These are phyloP conservation scores for Cudoniella acicularis DNA, from an alignment of 495 filamentous ascomycete species.

Conservation along the genomic window DNA sequence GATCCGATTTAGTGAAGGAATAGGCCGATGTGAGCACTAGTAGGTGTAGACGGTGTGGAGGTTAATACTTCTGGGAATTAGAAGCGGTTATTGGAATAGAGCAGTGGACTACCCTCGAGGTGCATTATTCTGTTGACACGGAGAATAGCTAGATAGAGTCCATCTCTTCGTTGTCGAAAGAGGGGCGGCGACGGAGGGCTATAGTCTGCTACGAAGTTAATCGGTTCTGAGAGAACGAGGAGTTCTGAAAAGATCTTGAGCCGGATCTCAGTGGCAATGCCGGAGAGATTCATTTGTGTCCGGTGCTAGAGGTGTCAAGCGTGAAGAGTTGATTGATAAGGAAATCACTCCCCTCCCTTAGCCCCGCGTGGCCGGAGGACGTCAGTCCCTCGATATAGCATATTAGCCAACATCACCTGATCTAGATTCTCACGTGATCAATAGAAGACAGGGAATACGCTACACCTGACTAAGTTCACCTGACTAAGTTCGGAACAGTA, in stretches of 20 bases:
- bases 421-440: no score
- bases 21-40: conserved; percentile 16
- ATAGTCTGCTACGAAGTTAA: conserved; percentile 20
- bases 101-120: conserved; percentile 32
- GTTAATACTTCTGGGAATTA: conserved; percentile 18
- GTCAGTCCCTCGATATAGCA: no score
- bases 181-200: conserved; percentile 18
- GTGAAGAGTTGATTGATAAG: no score
- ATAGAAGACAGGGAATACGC: no score
- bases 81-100: conserved; percentile 34
- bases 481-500: no score
- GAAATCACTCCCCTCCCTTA: no score
- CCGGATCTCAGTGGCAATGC: conserved; percentile 19
- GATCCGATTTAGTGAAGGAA: conserved; percentile 21
- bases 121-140: conserved; percentile 29
- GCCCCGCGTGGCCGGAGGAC: no score
- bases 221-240: conserved; percentile 21
- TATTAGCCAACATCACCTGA: no score
- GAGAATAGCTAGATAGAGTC: conserved; percentile 32
- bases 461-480: no score
- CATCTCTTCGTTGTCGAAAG: conserved; percentile 16
- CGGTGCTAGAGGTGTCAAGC: no score
- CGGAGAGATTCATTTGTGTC: conserved; percentile 22
- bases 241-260: conserved; percentile 26
- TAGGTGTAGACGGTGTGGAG: conserved; percentile 1